Evolutionary conservation across 257 asterid species (phyloP), one percentile per base, ranked within the genome.

Genomic region (Schizonepeta tenuifolia): DNA sequence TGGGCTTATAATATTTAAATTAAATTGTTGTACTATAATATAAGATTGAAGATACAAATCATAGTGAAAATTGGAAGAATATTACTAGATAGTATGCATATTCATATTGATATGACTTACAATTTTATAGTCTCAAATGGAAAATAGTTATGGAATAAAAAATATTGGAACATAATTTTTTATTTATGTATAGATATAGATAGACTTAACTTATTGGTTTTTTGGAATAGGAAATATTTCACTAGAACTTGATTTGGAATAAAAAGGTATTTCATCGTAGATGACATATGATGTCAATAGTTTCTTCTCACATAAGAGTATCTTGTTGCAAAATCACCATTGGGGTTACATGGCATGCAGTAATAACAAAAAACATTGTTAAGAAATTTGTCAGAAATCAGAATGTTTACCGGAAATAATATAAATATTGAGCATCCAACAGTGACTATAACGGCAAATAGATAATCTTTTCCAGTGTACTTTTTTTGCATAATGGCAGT

Each of bases 371-470:
- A 49, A 65, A 43, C 44, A 55, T 2, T 10, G 28, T 18, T 65
- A 73, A 71, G 58, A 49, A 53, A 65, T 40, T 47, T 7, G 57
- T 38, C 50, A 74, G 40, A 74, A 54, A 53, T 38, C 50, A 74
- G 40, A 74, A 54, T 24, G n/a, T 38, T 73, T 79, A 92, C 99
- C 87, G 94, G 98, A 78, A 83, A 95, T 71, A 95, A 75, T 82
- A 95, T 90, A 82, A 95, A 95, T 76, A 92, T 80, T 33, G 98
- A 88, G 86, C 99, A 95, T 43, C 99, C 99, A 79, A 92, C 61
- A 8, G 96, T 95, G 72, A 95, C 97, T 38, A 88, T 70, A 72
- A 88, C 59, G 43, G 99, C 88, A 57, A 92, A 74, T 53, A 89
- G 67, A 87, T 92, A 95, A 83, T 95, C 99, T 46, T 75, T 91